phyloP scores from a whole-genome alignment of 176 grass and related monocot species.

The Dendrocalamus sinicus region DNA sequence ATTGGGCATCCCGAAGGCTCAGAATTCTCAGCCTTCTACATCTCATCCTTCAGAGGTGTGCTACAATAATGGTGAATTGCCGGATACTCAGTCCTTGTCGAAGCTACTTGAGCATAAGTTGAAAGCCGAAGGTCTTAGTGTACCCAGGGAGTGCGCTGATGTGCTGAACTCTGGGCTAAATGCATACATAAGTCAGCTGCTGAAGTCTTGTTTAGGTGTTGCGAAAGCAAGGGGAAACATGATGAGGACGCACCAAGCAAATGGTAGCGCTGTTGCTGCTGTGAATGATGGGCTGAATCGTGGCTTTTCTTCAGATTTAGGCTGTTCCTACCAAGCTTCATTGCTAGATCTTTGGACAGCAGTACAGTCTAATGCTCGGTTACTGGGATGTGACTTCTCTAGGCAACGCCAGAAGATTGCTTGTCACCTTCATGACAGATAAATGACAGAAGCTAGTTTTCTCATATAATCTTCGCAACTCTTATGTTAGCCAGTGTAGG shows the following conservation, averaged over 20 bases:
- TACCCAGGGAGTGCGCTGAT: slow-evolving; percentile 60
- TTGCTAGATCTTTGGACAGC: slow-evolving; percentile 67
- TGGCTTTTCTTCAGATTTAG: slow-evolving; percentile 14
- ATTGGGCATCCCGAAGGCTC: slow-evolving; percentile 45
- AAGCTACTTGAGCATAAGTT: slow-evolving; percentile 60
- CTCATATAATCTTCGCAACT: slow-evolving; percentile 27
- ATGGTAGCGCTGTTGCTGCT: slow-evolving; percentile 36
- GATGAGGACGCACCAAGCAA: neutral
- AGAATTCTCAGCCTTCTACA: slow-evolving; percentile 37
- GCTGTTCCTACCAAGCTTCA: slow-evolving; percentile 50
- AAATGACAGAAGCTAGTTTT: slow-evolving; percentile 28
- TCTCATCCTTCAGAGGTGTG: slow-evolving; percentile 50
- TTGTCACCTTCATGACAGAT: slow-evolving; percentile 49
- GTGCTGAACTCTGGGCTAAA: slow-evolving; percentile 74
- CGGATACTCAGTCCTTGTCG: slow-evolving; percentile 54
- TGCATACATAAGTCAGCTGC: slow-evolving; percentile 55
- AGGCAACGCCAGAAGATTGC: slow-evolving; percentile 54
- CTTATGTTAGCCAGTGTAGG: slow-evolving; percentile 31
- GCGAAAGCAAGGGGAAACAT: slow-evolving; percentile 56
- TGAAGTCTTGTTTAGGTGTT: slow-evolving; percentile 61
- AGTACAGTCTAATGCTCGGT: slow-evolving; percentile 51
- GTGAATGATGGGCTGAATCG: slow-evolving; percentile 34
- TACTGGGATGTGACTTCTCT: slow-evolving; percentile 44
- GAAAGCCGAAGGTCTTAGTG: slow-evolving; percentile 51
- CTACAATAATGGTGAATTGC: slow-evolving; percentile 62